These are phyloP conservation scores for Boletus eberwhitei DNA, from an alignment of 768 basidiomycete species.

Conservation along the genomic window DNA sequence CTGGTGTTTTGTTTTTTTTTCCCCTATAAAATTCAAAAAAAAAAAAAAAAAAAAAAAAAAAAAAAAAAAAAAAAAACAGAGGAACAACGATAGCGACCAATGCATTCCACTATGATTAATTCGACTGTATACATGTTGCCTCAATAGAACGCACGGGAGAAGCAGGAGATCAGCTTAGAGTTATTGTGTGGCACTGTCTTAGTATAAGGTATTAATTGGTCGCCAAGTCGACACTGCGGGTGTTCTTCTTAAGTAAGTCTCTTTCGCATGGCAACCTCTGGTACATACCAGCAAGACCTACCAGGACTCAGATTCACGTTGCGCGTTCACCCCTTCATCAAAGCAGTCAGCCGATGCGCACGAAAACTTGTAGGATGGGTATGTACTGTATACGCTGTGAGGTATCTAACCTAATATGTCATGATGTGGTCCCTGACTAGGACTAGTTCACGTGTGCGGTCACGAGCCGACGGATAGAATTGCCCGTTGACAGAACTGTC, in stretches of 20 bases:
- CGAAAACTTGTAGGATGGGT: background rate
- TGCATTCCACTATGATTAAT: background rate
- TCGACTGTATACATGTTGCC: background rate
- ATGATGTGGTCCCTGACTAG: background rate
- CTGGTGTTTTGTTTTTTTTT: too few species aligned
- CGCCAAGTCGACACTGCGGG: background rate
- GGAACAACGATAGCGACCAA: background rate
- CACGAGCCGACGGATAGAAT: background rate
- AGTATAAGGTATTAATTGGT: background rate
- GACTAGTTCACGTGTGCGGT: conserved; percentile 5
- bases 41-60: too few species aligned
- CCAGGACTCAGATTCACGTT: background rate
- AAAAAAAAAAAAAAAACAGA: too few species aligned
- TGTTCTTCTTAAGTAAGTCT: background rate
- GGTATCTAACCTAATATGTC: too few species aligned
- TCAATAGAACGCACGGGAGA: background rate
- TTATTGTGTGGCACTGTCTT: background rate
- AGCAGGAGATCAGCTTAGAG: background rate
- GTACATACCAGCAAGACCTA: too few species aligned
- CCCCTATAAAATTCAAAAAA: too few species aligned
- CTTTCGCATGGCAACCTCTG: background rate
- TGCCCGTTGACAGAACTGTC: background rate
- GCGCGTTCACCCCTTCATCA: background rate
- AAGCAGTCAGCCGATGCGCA: background rate
- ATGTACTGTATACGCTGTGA: background rate